Base-by-base conservation (phyloP, 202 grass and related monocot genomes). In the Schoenoplectus tabernaemontani region DNA sequence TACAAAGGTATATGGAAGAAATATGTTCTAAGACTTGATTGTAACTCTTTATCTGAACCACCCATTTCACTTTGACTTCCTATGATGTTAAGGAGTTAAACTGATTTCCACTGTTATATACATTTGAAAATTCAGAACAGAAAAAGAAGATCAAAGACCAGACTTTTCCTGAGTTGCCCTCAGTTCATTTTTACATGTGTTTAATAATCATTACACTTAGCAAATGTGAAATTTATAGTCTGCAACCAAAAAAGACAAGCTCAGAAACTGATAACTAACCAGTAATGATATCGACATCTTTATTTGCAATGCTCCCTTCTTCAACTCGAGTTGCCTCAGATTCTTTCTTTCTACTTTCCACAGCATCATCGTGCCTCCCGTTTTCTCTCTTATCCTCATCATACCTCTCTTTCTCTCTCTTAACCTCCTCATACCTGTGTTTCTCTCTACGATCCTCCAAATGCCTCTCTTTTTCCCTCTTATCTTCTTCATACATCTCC, bases 321-420 rank as follows among this genome's bases (percentile, higher is more conserved):
- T 87, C 53, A 26, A 81, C 53, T 58, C 85, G 82, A 77, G 73
- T 36, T 85, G 84, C 36, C 80, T 80, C 15, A 88, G 89, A 53
- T 84, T 94, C 9, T 91, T 90, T 78, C 57, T 85, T 70, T 68
- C 80, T 60, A 84, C 62, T 76, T 17, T 26, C 46, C 34, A 53
- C 47, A 51, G 15, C 28, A 33, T 86, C 89, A 58, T 81, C 83
- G 5, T 88, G 77, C 37, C 82, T 88, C 0, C 78, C 87, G n/a
- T n/a, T n/a, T n/a, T n/a, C n/a, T n/a, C n/a, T n/a, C n/a, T n/a
- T n/a, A n/a, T n/a, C n/a, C n/a, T n/a, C n/a, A n/a, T n/a, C n/a
- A n/a, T n/a, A n/a, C n/a, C n/a, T n/a, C n/a, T n/a, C n/a, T 64
- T 62, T 81, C 64, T 89, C 88, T 44, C 73, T 90, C 30, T 89